These are phyloP conservation scores for Metschnikowia kunwiensis DNA, from an alignment of 805 yeast genomes.

Conservation along the genomic window DNA sequence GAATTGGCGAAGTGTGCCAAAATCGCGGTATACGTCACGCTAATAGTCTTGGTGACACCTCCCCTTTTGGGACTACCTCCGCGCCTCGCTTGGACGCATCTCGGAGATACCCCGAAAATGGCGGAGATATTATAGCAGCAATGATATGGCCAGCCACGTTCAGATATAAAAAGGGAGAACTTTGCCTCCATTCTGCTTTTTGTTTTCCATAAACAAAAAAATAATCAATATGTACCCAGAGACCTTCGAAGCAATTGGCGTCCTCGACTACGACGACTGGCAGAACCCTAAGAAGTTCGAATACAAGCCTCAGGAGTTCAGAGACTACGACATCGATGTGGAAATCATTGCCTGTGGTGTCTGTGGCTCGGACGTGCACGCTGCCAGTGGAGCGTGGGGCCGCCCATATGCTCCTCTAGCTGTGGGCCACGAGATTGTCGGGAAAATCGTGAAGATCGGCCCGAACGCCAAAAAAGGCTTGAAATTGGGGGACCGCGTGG, in stretches of 20 bases:
- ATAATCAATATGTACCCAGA: conserved; percentile 15
- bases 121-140: no score
- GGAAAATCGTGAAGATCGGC: conserved; percentile 18
- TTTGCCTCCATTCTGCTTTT: neutral
- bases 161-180: neutral
- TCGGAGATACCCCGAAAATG: no score
- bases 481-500: conserved; percentile 73
- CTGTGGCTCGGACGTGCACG: conserved; percentile 62
- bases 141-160: no score
- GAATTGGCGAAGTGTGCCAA: no score
- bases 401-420: conserved; percentile 21
- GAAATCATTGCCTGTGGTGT: conserved; percentile 25
- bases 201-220: neutral
- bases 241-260: conserved; percentile 18
- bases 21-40: no score
- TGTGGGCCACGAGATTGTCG: conserved; percentile 29
- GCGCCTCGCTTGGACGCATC: no score
- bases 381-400: conserved; percentile 52
- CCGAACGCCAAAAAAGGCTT: conserved; percentile 23
- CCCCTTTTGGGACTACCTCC: no score
- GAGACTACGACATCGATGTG: conserved; percentile 19
- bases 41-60: no score
- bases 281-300: conserved; percentile 17
- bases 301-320: conserved; percentile 17
- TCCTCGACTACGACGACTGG: conserved; percentile 19